Percentiles rank a stretch among this genome's conserved stretches.
Conservation (phyloP, 805 yeast genomes). For the Candida orba region DNA sequence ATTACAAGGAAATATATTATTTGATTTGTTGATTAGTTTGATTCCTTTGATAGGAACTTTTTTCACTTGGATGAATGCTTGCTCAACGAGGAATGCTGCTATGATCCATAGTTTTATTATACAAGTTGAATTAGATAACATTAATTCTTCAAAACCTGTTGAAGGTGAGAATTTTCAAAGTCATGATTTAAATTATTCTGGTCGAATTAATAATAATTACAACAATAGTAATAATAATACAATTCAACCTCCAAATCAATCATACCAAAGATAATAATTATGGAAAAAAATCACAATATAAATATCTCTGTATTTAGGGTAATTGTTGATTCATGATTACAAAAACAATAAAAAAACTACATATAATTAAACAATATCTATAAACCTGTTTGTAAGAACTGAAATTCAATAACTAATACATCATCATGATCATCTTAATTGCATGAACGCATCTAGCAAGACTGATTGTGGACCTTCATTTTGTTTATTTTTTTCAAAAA, state of each 20-base stretch:
- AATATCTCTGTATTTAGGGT: too few species aligned
- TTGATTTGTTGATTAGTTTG: slow-evolving; percentile 69
- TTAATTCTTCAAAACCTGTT: slow-evolving; percentile 1
- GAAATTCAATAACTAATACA: neutral
- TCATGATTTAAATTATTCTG: slow-evolving; percentile 1
- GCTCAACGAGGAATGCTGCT: slow-evolving; percentile 88
- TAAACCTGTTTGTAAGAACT: too few species aligned
- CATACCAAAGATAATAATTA: too few species aligned
- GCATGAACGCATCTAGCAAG: slow-evolving; percentile 67
- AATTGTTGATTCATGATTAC: too few species aligned
- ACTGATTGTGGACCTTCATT: slow-evolving; percentile 56
- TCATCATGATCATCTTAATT: slow-evolving; percentile 39
- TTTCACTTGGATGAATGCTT: slow-evolving; percentile 73
- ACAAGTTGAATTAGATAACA: slow-evolving; percentile 10
- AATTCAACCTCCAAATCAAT: neutral
- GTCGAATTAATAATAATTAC: neutral
- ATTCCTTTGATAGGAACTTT: slow-evolving; percentile 78
- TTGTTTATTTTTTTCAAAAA: slow-evolving; percentile 68
- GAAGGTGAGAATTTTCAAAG: neutral
- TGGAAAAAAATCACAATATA: too few species aligned
- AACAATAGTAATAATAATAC: too few species aligned
- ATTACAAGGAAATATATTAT: slow-evolving; percentile 65
- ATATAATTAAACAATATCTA: neutral
- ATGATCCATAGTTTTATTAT: slow-evolving; percentile 44
- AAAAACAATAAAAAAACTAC: too few species aligned